Evolutionary conservation across 1,139 yeast species (phyloP).

Genomic region (Zygotorulaspora mrakii): DNA sequence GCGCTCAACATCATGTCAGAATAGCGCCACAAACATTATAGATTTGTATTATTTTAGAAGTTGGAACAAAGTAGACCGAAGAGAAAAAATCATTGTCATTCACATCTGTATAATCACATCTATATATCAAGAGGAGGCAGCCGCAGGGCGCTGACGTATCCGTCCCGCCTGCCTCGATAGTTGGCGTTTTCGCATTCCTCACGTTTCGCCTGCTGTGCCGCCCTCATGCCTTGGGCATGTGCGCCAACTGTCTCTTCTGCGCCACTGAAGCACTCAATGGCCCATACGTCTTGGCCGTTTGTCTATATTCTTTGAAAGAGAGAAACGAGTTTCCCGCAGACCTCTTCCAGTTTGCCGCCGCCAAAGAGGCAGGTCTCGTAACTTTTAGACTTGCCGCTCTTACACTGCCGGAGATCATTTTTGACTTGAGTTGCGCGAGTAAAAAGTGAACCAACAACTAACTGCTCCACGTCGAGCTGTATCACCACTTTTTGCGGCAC

Average conservation of each 20-base stretch:
- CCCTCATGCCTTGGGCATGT: constrained; percentile 6
- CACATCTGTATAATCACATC: too few species aligned
- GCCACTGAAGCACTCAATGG: constrained; percentile 30
- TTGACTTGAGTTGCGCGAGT: neutral
- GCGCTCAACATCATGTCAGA: constrained; percentile 12
- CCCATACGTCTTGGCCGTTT: constrained; percentile 31
- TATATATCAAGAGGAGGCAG: too few species aligned
- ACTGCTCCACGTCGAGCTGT: too few species aligned
- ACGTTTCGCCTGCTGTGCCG: too few species aligned
- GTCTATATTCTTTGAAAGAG: constrained; percentile 31
- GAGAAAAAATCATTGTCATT: too few species aligned
- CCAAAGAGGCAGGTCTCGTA: constrained; percentile 19
- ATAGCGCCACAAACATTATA: too few species aligned
- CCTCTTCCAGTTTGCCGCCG: constrained; percentile 17
- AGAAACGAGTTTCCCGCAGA: constrained; percentile 27
- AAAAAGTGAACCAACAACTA: too few species aligned
- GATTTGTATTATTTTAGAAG: too few species aligned
- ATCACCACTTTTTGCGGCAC: too few species aligned
- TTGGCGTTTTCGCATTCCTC: constrained; percentile 39
- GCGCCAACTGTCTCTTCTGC: constrained; percentile 21
- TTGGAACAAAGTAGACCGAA: too few species aligned
- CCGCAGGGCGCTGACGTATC: too few species aligned
- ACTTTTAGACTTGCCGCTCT: constrained; percentile 17
- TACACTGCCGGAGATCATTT: constrained; percentile 16
- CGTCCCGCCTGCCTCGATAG: constrained; percentile 9